A percentile compares a stretch with the other conserved stretches of the same genome.
Evolutionary conservation across 2,329 filamentous ascomycete species (phyloP).

Genomic region (Daldinia sp.): DNA sequence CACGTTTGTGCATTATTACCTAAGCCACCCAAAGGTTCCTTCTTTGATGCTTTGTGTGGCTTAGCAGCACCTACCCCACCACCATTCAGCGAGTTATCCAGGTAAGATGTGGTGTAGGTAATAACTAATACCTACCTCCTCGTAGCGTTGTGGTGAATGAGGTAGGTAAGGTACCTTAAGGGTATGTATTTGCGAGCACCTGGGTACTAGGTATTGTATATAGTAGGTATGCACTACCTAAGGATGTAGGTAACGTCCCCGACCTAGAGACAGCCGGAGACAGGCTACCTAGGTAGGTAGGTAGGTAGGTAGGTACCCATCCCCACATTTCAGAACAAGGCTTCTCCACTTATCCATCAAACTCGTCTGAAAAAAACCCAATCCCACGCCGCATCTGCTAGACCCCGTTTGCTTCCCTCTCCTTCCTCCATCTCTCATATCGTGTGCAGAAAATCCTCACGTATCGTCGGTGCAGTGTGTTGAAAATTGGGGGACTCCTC

Average conservation of each 20-base stretch:
- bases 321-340: conserved; percentile 22
- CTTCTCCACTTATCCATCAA: conserved; percentile 36
- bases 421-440: conserved; percentile 47
- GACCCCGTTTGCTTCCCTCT: conserved; percentile 43
- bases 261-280: neutral
- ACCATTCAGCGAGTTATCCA: neutral
- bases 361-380: conserved; percentile 35
- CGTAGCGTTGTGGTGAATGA: too few species aligned
- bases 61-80: conserved; percentile 12
- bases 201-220: too few species aligned
- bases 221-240: too few species aligned
- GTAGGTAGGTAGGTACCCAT: neutral
- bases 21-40: neutral
- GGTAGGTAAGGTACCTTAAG: neutral
- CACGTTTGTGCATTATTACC: conserved; percentile 16
- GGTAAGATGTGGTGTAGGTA: neutral
- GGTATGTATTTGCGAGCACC: neutral
- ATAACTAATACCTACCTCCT: neutral
- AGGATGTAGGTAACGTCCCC: too few species aligned
- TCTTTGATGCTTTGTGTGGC: conserved; percentile 12
- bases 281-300: neutral
- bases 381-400: conserved; percentile 36
- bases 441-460: conserved; percentile 48
- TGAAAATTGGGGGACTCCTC: conserved; percentile 51
- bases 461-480: conserved; percentile 49